Evolutionary conservation across 306 rosid genomes (phyloP).

Genomic region (Vachellia collinsii): DNA sequence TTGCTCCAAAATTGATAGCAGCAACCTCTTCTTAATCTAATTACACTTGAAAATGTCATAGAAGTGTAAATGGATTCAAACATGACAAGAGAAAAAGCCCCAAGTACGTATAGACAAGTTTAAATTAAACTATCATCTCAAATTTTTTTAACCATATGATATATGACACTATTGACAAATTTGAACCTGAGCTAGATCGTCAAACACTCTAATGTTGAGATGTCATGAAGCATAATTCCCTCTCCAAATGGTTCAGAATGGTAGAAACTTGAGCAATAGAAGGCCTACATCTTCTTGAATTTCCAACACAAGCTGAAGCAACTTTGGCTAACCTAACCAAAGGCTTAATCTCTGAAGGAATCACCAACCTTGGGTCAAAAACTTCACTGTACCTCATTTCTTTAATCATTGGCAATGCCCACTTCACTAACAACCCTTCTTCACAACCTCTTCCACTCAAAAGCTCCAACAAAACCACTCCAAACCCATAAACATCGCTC

Average conservation of each 20-base stretch:
- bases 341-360: slow-evolving; percentile 53
- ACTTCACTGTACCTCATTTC: slow-evolving; percentile 59
- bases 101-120: background rate
- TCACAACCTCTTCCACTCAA: slow-evolving; percentile 79
- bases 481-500: slow-evolving; percentile 83
- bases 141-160: background rate
- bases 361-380: slow-evolving; percentile 61
- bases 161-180: background rate
- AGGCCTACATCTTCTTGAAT: slow-evolving; percentile 81
- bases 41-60: background rate
- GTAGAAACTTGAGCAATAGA: slow-evolving; percentile 66
- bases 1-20: background rate
- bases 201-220: background rate
- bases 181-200: background rate
- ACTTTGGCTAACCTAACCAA: slow-evolving; percentile 79
- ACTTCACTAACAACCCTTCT: slow-evolving; percentile 64
- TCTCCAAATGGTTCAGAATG: slow-evolving; percentile 71
- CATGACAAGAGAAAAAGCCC: background rate
- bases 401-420: slow-evolving; percentile 87
- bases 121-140: background rate
- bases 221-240: slow-evolving; percentile 37
- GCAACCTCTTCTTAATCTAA: background rate
- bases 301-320: slow-evolving; percentile 82
- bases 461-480: slow-evolving; percentile 77
- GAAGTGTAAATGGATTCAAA: background rate